Evolutionary conservation across 1,284 basidiomycete genomes (phyloP).

Genomic region (Omphalotus olearius): DNA sequence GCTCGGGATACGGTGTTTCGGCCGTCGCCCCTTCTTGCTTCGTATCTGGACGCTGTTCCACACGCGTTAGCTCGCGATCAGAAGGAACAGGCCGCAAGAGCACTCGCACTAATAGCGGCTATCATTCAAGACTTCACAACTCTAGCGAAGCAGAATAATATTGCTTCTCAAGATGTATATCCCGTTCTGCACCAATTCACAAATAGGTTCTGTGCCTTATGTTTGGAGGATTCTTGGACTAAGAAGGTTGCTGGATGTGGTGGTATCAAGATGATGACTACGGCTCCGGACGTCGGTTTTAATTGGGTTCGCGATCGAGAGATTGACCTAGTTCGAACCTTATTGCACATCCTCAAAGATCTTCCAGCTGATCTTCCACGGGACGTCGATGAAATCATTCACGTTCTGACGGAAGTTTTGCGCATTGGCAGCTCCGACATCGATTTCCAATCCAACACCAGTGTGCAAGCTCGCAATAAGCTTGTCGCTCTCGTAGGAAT

Average conservation of each 20-base stretch:
- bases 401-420: conserved; percentile 78
- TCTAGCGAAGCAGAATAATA: conserved; percentile 43
- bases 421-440: conserved; percentile 61
- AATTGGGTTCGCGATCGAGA: conserved; percentile 89
- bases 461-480: conserved; percentile 44
- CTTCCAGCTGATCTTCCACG: conserved; percentile 88
- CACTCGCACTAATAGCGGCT: conserved; percentile 53
- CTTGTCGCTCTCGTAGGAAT: conserved; percentile 72
- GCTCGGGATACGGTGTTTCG: conserved; percentile 52
- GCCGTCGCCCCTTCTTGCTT: conserved; percentile 59
- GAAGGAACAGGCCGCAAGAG: conserved; percentile 53
- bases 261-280: conserved; percentile 78
- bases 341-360: conserved; percentile 94
- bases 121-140: conserved; percentile 70
- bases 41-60: conserved; percentile 77
- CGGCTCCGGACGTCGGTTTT: conserved; percentile 66
- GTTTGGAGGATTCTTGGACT: conserved; percentile 86
- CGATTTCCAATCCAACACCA: conserved; percentile 35
- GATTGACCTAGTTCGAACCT: conserved; percentile 86
- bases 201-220: conserved; percentile 77
- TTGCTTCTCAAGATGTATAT: conserved; percentile 51
- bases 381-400: conserved; percentile 77
- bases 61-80: conserved; percentile 66
- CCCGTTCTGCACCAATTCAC: conserved; percentile 75
- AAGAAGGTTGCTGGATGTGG: conserved; percentile 84